Conservation (phyloP, 306 rosid species). For the Dalbergia oliveri region DNA sequence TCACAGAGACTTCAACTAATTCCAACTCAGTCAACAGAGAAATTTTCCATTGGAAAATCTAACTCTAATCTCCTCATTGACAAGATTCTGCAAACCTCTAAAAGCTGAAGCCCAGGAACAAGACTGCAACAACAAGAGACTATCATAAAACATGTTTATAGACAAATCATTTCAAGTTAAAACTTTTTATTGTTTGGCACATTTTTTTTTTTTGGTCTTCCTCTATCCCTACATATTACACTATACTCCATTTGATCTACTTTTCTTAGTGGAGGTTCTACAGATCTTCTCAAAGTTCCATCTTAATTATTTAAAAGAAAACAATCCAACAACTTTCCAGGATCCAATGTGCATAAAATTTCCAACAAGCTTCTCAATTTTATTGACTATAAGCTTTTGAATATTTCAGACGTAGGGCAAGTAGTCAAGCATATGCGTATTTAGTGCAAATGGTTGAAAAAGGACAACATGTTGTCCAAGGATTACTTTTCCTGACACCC, state of each 20-base stretch:
- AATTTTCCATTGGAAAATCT: too few relatives aligned
- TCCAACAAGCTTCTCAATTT: not conserved
- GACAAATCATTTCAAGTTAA: not conserved
- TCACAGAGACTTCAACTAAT: too few relatives aligned
- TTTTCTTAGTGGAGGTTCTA: not conserved
- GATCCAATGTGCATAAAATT: not conserved
- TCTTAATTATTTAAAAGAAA: too few relatives aligned
- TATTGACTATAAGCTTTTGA: not conserved
- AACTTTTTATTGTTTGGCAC: too few relatives aligned
- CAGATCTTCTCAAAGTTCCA: not conserved
- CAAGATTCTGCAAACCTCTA: too few relatives aligned
- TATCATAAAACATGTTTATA: not conserved
- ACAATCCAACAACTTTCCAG: not conserved
- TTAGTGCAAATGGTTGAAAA: not conserved
- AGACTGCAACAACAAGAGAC: too few relatives aligned
- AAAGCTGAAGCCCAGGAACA: too few relatives aligned
- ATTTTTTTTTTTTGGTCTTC: too few relatives aligned
- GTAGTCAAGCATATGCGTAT: not conserved
- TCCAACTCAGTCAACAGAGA: too few relatives aligned
- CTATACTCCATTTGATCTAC: too few relatives aligned
- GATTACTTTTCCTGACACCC: not conserved
- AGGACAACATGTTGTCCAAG: not conserved
- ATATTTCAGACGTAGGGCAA: not conserved
- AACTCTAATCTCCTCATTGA: too few relatives aligned
- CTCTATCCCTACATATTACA: too few relatives aligned